Conservation (phyloP, 2,329 filamentous ascomycete species). For the Penicillium sp. region DNA sequence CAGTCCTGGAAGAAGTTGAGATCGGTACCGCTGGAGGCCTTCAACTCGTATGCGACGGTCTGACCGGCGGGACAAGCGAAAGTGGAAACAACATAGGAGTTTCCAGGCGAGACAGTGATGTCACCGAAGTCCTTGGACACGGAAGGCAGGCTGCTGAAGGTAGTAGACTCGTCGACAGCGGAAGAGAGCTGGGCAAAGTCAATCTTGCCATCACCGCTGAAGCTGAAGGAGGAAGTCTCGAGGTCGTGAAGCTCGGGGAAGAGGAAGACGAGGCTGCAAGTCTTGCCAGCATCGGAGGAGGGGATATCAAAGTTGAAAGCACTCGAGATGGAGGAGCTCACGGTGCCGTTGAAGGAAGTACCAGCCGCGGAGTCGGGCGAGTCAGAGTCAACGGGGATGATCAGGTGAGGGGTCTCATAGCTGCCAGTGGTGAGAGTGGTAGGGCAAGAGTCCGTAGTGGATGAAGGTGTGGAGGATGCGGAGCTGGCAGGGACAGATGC, state of each 20-base stretch:
- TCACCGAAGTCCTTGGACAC: conserved; percentile 48
- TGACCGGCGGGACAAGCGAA: conserved; percentile 58
- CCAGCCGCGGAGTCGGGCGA: conserved; percentile 55
- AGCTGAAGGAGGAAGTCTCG: conserved; percentile 60
- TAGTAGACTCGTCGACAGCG: conserved; percentile 52
- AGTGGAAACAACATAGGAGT: conserved; percentile 55
- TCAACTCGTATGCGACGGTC: conserved; percentile 56
- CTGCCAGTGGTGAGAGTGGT: conserved; percentile 45
- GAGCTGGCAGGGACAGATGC: conserved; percentile 12
- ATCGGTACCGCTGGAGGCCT: conserved; percentile 50
- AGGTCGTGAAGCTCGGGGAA: conserved; percentile 60
- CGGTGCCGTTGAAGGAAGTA: conserved; percentile 57
- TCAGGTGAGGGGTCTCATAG: conserved; percentile 63
- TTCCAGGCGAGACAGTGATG: conserved; percentile 54
- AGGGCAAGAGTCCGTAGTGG: conserved; percentile 41
- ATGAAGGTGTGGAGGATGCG: conserved; percentile 10
- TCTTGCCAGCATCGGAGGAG: conserved; percentile 54
- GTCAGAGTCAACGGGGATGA: conserved; percentile 60
- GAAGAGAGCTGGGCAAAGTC: conserved; percentile 54
- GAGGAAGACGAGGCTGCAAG: conserved; percentile 66
- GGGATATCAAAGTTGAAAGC: conserved; percentile 73
- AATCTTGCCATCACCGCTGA: conserved; percentile 56
- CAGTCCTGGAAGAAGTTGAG: conserved; percentile 67
- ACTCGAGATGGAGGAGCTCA: conserved; percentile 55
- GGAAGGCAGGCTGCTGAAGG: conserved; percentile 55